These are phyloP conservation scores for Sugiyamaella valdiviana DNA, from an alignment of 805 yeast species.

Conservation along the genomic window DNA sequence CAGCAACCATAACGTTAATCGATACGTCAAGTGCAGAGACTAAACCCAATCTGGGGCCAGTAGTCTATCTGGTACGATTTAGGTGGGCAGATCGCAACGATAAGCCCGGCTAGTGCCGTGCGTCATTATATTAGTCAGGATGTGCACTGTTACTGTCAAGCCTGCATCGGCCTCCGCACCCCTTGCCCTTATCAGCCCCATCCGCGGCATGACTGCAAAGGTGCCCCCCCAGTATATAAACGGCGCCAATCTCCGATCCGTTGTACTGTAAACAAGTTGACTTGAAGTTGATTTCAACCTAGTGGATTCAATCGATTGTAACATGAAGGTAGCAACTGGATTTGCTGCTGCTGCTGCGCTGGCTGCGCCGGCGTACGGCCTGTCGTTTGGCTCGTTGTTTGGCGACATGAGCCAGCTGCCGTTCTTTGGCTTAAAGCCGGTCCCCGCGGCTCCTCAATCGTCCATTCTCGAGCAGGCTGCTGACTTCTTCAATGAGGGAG, in stretches of 20 bases:
- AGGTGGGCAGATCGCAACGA: too few species aligned
- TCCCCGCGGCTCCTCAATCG: not conserved
- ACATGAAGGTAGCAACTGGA: not conserved
- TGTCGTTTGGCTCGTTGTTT: not conserved
- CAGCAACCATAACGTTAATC: too few species aligned
- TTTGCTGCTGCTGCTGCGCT: not conserved
- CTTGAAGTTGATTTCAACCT: too few species aligned
- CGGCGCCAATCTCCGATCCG: not conserved
- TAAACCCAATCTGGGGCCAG: too few species aligned
- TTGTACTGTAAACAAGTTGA: too few species aligned
- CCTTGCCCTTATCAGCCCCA: not conserved
- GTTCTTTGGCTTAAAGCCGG: not conserved
- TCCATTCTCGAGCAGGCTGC: conserved; percentile 3
- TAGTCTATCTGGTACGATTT: too few species aligned
- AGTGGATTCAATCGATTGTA: too few species aligned
- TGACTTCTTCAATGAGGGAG: not conserved
- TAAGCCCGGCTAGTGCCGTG: too few species aligned
- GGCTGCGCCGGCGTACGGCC: not conserved
- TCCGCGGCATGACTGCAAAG: not conserved
- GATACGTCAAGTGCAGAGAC: too few species aligned
- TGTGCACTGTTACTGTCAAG: too few species aligned
- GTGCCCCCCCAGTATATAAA: too few species aligned
- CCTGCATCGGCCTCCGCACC: not conserved
- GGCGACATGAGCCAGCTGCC: not conserved
- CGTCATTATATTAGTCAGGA: too few species aligned